Evolutionary conservation across 495 filamentous ascomycete genomes (phyloP), one percentile per base, ranked within the genome.

Genomic region (Parachaetomium inaequale): DNA sequence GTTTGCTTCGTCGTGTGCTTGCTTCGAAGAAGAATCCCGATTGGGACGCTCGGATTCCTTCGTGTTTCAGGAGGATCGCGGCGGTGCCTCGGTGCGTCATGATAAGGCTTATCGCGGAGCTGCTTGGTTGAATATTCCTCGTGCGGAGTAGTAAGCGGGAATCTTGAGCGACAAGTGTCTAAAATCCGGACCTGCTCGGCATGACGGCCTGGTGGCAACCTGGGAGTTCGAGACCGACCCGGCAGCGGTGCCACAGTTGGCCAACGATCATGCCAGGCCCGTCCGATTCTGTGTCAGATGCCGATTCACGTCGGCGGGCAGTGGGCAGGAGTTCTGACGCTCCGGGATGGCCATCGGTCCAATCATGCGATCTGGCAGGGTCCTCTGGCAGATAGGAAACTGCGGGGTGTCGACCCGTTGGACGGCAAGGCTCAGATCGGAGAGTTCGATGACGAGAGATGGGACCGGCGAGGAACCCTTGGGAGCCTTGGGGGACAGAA

Each of bases 11-110:
- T 17, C 21, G n/a, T 55, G 36, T 43, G 23, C 21, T 23, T 57
- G 55, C 55, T 23, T 3, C 55, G 14, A 15, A n/a, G n/a, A 57
- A 26, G 8, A 55, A 31, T 43, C 7, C 17, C 12, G 7, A 45
- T 32, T 29, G 25, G 40, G 12, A 26, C 26, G 26, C 36, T 40
- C 54, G 17, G 42, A 32, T 23, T 46, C 55, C 23, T 21, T 45
- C 40, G 26, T 46, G 55, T 57, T 57, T 57, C 55, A 57, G 40
- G n/a, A 32, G 15, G n/a, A 21, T 40, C n/a, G 25, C 26, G 38
- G 38, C 26, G 23, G 6, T 55, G 53, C 34, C 34, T 26, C 14
- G 10, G 4, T 54, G 36, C 36, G 36, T 40, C 36, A 40, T 40
- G 36, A 17, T 3, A 40, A 40, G 36, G 36, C 36, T 40, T 36